phyloP scores from a whole-genome alignment of 805 yeast genomes.

The Zygoascus flipseniorum region DNA sequence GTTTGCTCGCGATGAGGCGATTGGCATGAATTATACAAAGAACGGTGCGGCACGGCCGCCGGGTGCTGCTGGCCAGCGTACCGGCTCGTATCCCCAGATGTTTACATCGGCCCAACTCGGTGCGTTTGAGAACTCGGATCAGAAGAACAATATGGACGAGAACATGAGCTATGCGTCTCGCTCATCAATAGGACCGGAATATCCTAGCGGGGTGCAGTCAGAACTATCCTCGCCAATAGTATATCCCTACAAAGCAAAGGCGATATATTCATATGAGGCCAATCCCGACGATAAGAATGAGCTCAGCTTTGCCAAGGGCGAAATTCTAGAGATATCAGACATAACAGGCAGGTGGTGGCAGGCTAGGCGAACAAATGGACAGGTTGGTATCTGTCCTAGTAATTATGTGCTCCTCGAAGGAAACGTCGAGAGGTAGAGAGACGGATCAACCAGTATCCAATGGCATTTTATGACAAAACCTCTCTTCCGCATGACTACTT shows the following conservation, averaged over 20 bases:
- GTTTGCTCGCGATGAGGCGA: constrained; percentile 7
- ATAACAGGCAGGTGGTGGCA: constrained; percentile 99
- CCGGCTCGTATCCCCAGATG: constrained; percentile 20
- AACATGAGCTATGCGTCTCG: neutral
- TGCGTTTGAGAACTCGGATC: constrained; percentile 31
- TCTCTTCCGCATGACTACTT: too few relatives aligned
- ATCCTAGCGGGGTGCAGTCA: constrained; percentile 1
- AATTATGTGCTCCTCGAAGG: constrained; percentile 67
- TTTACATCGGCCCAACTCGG: constrained; percentile 30
- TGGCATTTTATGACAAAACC: too few relatives aligned
- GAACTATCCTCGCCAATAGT: constrained; percentile 29
- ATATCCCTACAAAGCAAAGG: constrained; percentile 80
- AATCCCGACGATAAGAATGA: constrained; percentile 91
- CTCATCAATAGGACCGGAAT: neutral
- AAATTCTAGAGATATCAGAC: constrained; percentile 83
- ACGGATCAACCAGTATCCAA: too few relatives aligned
- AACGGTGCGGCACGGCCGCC: neutral
- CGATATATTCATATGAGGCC: constrained; percentile 79
- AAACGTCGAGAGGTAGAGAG: neutral
- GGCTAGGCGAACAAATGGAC: constrained; percentile 81
- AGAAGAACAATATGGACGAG: constrained; percentile 5
- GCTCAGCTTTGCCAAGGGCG: constrained; percentile 83
- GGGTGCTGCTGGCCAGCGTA: neutral
- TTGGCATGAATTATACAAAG: constrained; percentile 14
- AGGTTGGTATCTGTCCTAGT: constrained; percentile 84